phyloP scores from a whole-genome alignment of 306 rosid species.

The Prunus fruticosa region DNA sequence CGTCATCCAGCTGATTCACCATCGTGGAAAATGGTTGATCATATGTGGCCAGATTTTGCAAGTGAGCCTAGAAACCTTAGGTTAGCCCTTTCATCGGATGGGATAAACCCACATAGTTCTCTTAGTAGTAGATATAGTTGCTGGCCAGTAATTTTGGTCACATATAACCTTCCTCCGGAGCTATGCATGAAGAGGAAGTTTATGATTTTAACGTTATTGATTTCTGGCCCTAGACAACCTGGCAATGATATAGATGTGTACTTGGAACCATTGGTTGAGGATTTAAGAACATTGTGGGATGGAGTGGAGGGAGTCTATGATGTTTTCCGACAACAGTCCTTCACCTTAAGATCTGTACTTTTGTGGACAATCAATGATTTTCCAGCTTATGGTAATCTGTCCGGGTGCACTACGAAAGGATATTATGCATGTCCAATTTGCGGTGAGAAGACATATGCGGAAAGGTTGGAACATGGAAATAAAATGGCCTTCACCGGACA shows the following conservation, averaged over 20 bases:
- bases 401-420: neutral
- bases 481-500: neutral
- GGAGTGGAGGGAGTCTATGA: neutral
- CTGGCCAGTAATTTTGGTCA: no score
- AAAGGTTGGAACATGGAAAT: neutral
- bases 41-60: neutral
- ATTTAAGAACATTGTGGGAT: neutral
- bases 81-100: neutral
- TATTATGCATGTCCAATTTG: slow-evolving; percentile 1
- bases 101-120: neutral
- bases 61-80: neutral
- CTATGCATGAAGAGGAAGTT: no score
- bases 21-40: neutral
- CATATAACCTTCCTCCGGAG: no score
- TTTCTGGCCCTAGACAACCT: neutral
- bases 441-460: neutral
- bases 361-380: neutral
- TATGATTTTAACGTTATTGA: neutral
- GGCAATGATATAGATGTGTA: slow-evolving; percentile 9
- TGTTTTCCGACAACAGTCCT: neutral
- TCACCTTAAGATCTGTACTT: neutral
- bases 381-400: neutral
- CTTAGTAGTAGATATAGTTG: neutral
- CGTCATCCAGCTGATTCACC: neutral
- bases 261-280: neutral